These are phyloP conservation scores for Pythium scleroteichum DNA, from an alignment of 352 stramenopile genomes.

Conservation along the genomic window DNA sequence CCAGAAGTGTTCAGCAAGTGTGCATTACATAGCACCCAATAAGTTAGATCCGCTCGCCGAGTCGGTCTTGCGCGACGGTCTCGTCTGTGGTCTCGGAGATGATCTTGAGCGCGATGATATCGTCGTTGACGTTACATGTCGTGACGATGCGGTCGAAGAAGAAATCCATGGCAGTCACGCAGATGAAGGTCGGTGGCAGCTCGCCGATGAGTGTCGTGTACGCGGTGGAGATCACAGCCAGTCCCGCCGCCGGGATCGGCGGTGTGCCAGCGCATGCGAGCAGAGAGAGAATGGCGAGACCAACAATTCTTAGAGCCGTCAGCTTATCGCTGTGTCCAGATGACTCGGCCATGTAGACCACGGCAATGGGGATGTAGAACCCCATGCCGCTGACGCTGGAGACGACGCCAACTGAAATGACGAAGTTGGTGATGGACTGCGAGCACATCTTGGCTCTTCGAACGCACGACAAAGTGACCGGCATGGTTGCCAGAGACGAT, in stretches of 20 bases:
- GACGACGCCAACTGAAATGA: conserved; percentile 70
- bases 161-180: conserved; percentile 65
- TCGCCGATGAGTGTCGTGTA: conserved; percentile 65
- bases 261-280: conserved; percentile 48
- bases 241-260: conserved; percentile 50
- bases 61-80: conserved; percentile 44
- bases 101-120: conserved; percentile 73
- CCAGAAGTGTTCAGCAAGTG: too few species aligned
- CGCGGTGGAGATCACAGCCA: conserved; percentile 57
- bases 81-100: conserved; percentile 75
- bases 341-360: conserved; percentile 64
- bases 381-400: conserved; percentile 55
- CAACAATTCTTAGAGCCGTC: conserved; percentile 42
- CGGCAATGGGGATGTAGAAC: conserved; percentile 61
- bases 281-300: conserved; percentile 54
- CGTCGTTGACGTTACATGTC: conserved; percentile 74
- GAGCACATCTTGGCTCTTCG: conserved; percentile 60
- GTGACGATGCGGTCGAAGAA: conserved; percentile 63
- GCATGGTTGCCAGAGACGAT: conserved; percentile 63
- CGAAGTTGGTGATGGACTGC: conserved; percentile 67
- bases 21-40: conserved; percentile 29
- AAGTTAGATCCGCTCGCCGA: too few species aligned
- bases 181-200: conserved; percentile 45
- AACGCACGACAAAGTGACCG: conserved; percentile 60
- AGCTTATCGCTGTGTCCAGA: conserved; percentile 50